A percentile compares a stretch with the other conserved stretches of the same genome.
Evolutionary conservation across 1,139 yeast species (phyloP).

Genomic region (Saccharomyces hybrid): DNA sequence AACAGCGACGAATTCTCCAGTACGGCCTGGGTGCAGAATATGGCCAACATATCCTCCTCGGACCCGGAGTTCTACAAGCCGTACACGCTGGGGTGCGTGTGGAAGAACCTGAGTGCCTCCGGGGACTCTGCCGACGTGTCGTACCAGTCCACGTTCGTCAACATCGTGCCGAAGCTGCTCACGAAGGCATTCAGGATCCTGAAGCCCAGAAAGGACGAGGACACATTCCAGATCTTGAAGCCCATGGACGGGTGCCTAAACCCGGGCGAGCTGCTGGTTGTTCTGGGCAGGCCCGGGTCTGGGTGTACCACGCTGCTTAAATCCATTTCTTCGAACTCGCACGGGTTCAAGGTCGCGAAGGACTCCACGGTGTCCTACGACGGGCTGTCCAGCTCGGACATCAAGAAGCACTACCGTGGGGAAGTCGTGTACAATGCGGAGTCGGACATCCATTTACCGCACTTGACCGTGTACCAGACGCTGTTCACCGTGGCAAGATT

Average conservation of each 20-base stretch:
- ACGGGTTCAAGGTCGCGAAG: conserved; percentile 56
- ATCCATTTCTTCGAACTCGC: conserved; percentile 60
- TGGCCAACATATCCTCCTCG: conserved; percentile 46
- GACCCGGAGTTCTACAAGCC: conserved; percentile 63
- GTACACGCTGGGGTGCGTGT: conserved; percentile 59
- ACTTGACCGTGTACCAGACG: conserved; percentile 64
- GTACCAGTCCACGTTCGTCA: conserved; percentile 65
- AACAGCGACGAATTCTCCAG: conserved; percentile 49
- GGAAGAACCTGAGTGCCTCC: conserved; percentile 57
- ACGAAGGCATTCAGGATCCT: conserved; percentile 21
- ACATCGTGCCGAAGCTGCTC: conserved; percentile 34
- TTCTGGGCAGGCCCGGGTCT: conserved; percentile 75
- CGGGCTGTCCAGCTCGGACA: conserved; percentile 44
- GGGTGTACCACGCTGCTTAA: conserved; percentile 77
- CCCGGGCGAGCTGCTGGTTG: conserved; percentile 72
- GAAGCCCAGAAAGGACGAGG: conserved; percentile 22
- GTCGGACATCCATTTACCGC: conserved; percentile 64
- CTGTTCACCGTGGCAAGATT: conserved; percentile 55
- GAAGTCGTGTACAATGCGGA: conserved; percentile 71
- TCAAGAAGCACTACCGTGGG: conserved; percentile 49
- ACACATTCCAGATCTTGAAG: conserved; percentile 48
- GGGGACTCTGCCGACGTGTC: conserved; percentile 76
- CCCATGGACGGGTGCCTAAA: conserved; percentile 59
- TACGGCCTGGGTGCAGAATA: conserved; percentile 65
- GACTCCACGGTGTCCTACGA: conserved; percentile 44